phyloP scores from a whole-genome alignment of 805 yeast genomes.

The Ascoidea rubescens region DNA sequence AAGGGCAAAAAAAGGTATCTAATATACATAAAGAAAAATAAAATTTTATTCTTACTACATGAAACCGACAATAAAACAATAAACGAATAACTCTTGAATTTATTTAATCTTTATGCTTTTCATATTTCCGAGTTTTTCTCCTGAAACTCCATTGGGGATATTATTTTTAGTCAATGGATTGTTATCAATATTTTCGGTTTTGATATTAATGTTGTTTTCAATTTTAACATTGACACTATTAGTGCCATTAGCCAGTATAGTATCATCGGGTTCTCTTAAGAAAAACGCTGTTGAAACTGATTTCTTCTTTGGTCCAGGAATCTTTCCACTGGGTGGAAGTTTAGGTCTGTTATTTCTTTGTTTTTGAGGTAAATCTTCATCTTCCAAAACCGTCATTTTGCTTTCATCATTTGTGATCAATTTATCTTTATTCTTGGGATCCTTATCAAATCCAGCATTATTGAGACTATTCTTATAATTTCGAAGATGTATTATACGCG shows the following conservation, averaged over 20 bases:
- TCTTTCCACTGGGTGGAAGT: conserved; percentile 84
- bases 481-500: conserved; percentile 27
- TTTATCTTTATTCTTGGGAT: conserved; percentile 19
- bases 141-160: no score
- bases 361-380: conserved; percentile 73
- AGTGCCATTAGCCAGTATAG: conserved; percentile 1
- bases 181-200: no score
- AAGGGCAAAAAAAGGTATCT: no score
- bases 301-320: conserved; percentile 55
- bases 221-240: background rate
- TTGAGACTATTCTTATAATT: conserved; percentile 24
- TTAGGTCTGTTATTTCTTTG: conserved; percentile 64
- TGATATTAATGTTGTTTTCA: no score
- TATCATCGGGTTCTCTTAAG: conserved; percentile 22
- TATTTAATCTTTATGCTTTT: no score
- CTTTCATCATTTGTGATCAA: conserved; percentile 11
- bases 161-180: no score
- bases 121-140: no score
- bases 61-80: no score
- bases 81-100: no score
- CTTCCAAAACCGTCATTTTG: conserved; percentile 40
- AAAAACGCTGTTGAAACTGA: conserved; percentile 39
- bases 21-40: no score
- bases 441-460: conserved; percentile 8
- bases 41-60: no score